Base-by-base conservation (phyloP, 805 yeast genomes). In the Yarrowia sp. region DNA sequence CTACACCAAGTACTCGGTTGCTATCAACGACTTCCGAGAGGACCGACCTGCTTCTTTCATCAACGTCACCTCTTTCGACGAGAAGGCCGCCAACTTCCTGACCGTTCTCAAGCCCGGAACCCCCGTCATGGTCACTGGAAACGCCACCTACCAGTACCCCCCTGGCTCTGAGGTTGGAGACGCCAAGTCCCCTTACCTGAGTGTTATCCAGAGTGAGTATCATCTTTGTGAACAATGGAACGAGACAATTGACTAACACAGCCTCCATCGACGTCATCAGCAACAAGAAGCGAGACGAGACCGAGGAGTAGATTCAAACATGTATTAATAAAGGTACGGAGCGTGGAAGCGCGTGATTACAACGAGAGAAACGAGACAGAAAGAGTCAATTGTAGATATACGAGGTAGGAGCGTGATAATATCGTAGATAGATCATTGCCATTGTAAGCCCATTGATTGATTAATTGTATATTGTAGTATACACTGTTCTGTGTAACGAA, bases 21-120 rank as follows among this genome's bases (percentile, higher is more conserved):
- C 64, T 36, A 44, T 58, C 42, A 58, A 58, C 51, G 64, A 58
- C 51, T 43, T 14, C 64, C 50, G 64, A 33, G 64, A 58, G 51
- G 51, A 58, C 18, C 41, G 51, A 44, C 64, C 64, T 7, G 51
- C 64, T 10, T 43, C 64, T n/a, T 58, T 43, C 22, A 11, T 58
- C 15, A 2, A 17, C 28, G 51, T 58, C 18, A 43, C 64, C 35
- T 58, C 51, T 10, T 58, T 58, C 35, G 51, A 58, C 33, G 64
- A 58, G n/a, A 43, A 43, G 14, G 13, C 51, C 14, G 33, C 33
- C 43, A 13, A n/a, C 8, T 44, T 58, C 35, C 51, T 58, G 42
- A n/a, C 33, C 43, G n/a, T 28, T 13, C 51, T 58, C 43, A 58
- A 58, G 64, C 8, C 41, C 43, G 64, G 64, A 9, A 43, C 64